phyloP scores from a whole-genome alignment of 805 yeast species.

The Saturnispora zaruensis region DNA sequence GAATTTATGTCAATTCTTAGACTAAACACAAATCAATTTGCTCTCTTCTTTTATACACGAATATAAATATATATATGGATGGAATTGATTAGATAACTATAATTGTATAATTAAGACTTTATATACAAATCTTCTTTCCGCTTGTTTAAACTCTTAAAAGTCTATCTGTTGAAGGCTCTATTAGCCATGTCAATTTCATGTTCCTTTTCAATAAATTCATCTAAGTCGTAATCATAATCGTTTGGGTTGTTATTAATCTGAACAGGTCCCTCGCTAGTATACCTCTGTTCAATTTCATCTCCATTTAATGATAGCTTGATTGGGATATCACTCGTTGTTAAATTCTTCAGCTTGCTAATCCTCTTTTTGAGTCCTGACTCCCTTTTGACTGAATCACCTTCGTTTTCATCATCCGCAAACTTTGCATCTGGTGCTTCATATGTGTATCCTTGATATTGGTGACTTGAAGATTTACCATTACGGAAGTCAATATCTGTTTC shows the following conservation, averaged over 20 bases:
- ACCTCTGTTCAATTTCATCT: constrained; percentile 5
- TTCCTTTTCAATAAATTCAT: constrained; percentile 37
- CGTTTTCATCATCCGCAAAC: constrained; percentile 9
- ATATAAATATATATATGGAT: too few relatives aligned
- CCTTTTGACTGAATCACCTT: background rate
- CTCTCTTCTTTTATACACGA: background rate
- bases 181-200: constrained; percentile 18
- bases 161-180: constrained; percentile 1
- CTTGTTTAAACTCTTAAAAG: background rate
- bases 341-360: background rate
- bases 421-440: constrained; percentile 29
- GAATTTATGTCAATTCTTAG: background rate
- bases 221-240: constrained; percentile 38
- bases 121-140: background rate
- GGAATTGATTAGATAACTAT: background rate
- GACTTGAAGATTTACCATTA: background rate
- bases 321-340: constrained; percentile 24
- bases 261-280: background rate
- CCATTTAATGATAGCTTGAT: constrained; percentile 20
- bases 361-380: constrained; percentile 7
- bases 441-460: constrained; percentile 10
- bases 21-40: background rate
- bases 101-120: background rate
- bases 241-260: constrained; percentile 31
- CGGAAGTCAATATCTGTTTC: background rate